These are phyloP conservation scores for Gastrolobium villosum DNA, from an alignment of 306 rosid genomes.

Conservation along the genomic window DNA sequence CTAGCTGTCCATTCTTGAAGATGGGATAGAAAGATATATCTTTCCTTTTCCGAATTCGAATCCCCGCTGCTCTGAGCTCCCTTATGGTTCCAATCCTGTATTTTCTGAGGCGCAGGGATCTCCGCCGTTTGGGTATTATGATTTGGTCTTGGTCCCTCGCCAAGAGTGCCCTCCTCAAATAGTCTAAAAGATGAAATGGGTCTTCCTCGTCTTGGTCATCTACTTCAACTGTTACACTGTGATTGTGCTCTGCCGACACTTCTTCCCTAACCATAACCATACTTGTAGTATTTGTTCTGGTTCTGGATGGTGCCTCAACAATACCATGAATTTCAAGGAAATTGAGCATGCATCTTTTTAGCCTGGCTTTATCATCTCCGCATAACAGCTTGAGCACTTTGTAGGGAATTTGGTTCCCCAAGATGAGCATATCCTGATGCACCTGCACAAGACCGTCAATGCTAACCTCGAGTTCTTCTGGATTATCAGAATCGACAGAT, in stretches of 20 bases:
- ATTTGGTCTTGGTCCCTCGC: not conserved
- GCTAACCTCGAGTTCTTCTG: not conserved
- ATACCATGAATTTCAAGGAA: not conserved
- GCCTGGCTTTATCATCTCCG: not conserved
- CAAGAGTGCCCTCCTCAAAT: not conserved
- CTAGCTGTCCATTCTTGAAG: not conserved
- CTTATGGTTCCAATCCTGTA: not conserved
- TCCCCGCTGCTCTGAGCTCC: constrained; percentile 21
- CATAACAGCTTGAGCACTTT: not conserved
- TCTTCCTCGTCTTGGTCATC: not conserved
- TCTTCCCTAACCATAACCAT: no score
- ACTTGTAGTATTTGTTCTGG: no score
- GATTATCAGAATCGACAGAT: not conserved
- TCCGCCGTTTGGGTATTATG: no score
- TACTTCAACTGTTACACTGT: not conserved
- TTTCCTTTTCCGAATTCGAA: not conserved
- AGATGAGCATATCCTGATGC: no score
- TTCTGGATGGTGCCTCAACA: no score
- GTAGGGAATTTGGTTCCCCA: not conserved
- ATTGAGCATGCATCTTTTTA: not conserved
- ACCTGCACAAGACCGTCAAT: not conserved
- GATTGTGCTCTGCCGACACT: no score
- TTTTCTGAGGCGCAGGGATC: not conserved
- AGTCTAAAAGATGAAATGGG: not conserved
- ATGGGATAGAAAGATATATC: not conserved